These are phyloP conservation scores for Cotoneaster glaucophyllus DNA, from an alignment of 306 rosid species.

Conservation along the genomic window DNA sequence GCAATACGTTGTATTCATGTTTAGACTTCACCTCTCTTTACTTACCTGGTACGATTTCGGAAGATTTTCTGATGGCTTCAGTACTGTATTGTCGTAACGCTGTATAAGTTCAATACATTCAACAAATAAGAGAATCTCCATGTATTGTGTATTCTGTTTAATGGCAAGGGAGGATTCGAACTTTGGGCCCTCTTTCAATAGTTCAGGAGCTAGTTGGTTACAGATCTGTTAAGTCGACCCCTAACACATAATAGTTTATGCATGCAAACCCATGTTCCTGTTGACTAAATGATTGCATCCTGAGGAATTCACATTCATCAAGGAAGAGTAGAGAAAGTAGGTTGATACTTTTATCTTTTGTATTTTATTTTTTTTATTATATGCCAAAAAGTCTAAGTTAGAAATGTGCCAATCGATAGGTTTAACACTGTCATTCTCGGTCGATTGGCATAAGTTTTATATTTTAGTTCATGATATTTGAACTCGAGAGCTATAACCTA, in stretches of 20 bases:
- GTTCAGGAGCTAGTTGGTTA: no score
- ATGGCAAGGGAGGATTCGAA: no score
- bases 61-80: conserved; percentile 10
- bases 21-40: conserved; percentile 7
- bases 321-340: neutral
- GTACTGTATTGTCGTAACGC: neutral
- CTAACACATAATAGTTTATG: neutral
- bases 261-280: neutral
- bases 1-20: neutral
- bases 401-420: no score
- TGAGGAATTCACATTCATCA: neutral
- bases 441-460: no score
- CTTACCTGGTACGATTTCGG: neutral
- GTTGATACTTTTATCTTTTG: no score
- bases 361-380: no score
- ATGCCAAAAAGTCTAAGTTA: no score
- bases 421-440: no score
- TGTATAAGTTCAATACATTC: neutral
- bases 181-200: no score
- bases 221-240: neutral
- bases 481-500: no score
- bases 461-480: no score
- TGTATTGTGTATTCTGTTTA: neutral
- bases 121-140: neutral
- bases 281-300: neutral